A percentile compares a stretch with the other conserved stretches of the same genome.
phyloP scores from a whole-genome alignment of 176 grass and related monocot genomes.

The Aegilops bicornis region DNA sequence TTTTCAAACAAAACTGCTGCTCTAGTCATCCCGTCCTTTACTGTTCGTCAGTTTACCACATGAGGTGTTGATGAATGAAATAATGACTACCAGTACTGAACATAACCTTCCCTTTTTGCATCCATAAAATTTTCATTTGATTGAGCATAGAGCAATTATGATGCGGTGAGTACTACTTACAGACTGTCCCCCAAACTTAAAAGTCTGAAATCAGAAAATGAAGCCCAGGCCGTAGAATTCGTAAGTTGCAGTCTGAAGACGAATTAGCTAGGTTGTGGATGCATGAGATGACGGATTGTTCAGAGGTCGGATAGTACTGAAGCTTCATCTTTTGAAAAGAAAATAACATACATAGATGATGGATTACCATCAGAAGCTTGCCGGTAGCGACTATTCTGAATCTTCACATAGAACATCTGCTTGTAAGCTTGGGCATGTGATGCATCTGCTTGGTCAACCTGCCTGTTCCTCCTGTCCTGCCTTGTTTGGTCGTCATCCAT shows the following conservation, averaged over 20 bases:
- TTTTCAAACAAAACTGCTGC: not conserved
- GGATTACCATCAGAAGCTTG: not conserved
- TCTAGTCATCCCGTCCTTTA: not conserved
- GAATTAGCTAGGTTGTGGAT: not conserved
- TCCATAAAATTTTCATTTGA: not conserved
- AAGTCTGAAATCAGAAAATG: not conserved
- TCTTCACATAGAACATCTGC: not conserved
- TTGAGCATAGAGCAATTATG: not conserved
- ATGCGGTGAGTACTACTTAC: not conserved
- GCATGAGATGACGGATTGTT: constrained; percentile 9
- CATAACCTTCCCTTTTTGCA: not conserved
- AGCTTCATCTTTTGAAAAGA: not conserved
- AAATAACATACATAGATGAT: not conserved
- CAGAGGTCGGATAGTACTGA: not conserved
- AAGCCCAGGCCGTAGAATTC: not conserved
- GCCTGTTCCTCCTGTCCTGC: not conserved
- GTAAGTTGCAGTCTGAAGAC: not conserved
- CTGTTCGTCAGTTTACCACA: not conserved
- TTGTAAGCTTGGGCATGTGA: not conserved
- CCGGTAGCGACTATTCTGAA: not conserved
- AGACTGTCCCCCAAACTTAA: not conserved
- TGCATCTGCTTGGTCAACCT: not conserved
- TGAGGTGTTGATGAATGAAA: not conserved
- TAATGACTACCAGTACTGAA: not conserved
- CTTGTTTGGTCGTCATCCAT: not conserved